These are phyloP conservation scores for Globisporangium acanthophoron DNA, from an alignment of 352 stramenopile genomes.

Conservation along the genomic window DNA sequence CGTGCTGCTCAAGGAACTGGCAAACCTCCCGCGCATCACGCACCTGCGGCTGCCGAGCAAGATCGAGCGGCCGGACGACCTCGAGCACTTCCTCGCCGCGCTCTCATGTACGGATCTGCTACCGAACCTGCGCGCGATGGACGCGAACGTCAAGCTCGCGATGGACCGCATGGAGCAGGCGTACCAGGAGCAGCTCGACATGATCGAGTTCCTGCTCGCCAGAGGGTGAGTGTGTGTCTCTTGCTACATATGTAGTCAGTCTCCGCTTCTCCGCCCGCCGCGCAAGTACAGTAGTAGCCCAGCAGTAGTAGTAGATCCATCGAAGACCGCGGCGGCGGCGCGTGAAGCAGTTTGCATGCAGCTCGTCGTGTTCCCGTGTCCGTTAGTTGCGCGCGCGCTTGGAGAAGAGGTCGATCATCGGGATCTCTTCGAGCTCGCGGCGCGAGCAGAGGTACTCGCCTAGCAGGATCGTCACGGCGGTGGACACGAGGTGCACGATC, in stretches of 20 bases:
- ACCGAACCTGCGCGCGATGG: conserved; percentile 43
- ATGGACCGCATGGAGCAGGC: conserved; percentile 67
- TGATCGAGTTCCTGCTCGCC: conserved; percentile 55
- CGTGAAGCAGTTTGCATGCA: not conserved
- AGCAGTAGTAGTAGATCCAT: not conserved
- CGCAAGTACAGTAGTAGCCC: not conserved
- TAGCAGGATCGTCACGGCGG: conserved; percentile 73
- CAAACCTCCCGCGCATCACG: conserved; percentile 42
- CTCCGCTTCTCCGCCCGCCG: not conserved
- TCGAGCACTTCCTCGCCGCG: conserved; percentile 70
- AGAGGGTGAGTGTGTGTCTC: conserved; percentile 11
- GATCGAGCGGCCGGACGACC: conserved; percentile 63
- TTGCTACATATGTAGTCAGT: not conserved
- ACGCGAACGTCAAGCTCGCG: conserved; percentile 47
- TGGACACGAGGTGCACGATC: conserved; percentile 65
- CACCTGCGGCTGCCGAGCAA: conserved; percentile 56
- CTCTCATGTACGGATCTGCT: conserved; percentile 49
- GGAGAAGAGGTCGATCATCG: conserved; percentile 82
- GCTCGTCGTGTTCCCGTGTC: not conserved
- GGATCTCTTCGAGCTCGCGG: conserved; percentile 85
- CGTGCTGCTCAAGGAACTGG: conserved; percentile 55
- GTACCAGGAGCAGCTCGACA: conserved; percentile 65
- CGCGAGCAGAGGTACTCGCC: conserved; percentile 86
- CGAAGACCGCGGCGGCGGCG: not conserved
- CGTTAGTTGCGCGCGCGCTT: conserved; percentile 51